These are phyloP conservation scores for Fragilaria radians DNA, from an alignment of 108 stramenopile genomes.

Conservation along the genomic window DNA sequence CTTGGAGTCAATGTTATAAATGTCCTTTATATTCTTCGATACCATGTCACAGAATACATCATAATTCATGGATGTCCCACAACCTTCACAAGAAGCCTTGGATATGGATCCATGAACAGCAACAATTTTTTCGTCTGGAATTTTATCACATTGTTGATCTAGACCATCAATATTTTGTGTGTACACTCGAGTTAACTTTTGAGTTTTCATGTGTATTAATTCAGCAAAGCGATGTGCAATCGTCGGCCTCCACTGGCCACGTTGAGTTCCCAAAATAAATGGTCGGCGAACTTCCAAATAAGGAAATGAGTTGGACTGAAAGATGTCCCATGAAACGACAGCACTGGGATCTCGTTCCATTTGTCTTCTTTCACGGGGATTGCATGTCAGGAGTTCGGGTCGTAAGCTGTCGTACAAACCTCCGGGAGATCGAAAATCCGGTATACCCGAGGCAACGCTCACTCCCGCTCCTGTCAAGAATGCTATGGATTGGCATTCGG, in stretches of 20 bases:
- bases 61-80: slow-evolving; percentile 42
- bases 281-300: slow-evolving; percentile 76
- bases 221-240: slow-evolving; percentile 83
- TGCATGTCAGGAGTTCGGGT: slow-evolving; percentile 48
- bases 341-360: slow-evolving; percentile 52
- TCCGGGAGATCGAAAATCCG: slow-evolving; percentile 74
- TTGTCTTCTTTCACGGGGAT: slow-evolving; percentile 24
- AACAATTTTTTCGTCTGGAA: slow-evolving; percentile 61
- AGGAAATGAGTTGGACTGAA: slow-evolving; percentile 75
- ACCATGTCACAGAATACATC: slow-evolving; percentile 55
- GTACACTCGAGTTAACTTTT: slow-evolving; percentile 57
- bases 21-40: slow-evolving; percentile 62
- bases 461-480: slow-evolving; percentile 73
- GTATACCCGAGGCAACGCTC: slow-evolving; percentile 69
- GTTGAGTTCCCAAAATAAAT: slow-evolving; percentile 73
- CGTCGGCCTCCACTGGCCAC: slow-evolving; percentile 66
- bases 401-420: slow-evolving; percentile 75
- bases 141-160: slow-evolving; percentile 47
- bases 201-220: slow-evolving; percentile 56
- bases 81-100: slow-evolving; percentile 70
- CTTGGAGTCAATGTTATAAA: slow-evolving; percentile 43
- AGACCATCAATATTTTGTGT: slow-evolving; percentile 89
- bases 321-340: slow-evolving; percentile 62
- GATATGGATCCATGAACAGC: slow-evolving; percentile 86
- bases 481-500: slow-evolving; percentile 41